Evolutionary conservation across 225 moss, liverwort and hornwort genomes (phyloP).

Genomic region (Antitrichia curtipendula): DNA sequence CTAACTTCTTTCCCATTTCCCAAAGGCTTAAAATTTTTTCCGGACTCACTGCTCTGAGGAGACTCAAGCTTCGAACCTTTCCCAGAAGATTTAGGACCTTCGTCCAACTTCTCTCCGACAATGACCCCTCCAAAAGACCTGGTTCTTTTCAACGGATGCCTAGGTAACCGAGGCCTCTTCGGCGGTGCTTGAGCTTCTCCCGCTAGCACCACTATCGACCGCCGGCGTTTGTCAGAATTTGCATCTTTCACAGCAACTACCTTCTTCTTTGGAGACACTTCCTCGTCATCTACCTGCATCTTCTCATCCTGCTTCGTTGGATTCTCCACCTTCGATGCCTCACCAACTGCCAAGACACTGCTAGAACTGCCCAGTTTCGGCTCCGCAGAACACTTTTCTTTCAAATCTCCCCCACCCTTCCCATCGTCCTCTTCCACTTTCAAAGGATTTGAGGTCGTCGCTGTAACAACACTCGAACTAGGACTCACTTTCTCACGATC

Average conservation of each 20-base stretch:
- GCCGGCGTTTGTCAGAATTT: slow-evolving; percentile 59
- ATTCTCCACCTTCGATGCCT: not conserved
- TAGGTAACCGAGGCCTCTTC: slow-evolving; percentile 54
- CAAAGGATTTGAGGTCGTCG: not conserved
- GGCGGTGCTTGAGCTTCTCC: slow-evolving; percentile 49
- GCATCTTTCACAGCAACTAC: slow-evolving; percentile 31
- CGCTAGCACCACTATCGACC: slow-evolving; percentile 60
- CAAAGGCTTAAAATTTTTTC: not conserved
- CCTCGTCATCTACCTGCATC: slow-evolving; percentile 30
- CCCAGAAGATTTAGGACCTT: not conserved
- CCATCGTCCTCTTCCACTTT: not conserved
- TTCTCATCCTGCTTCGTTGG: not conserved
- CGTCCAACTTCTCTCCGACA: slow-evolving; percentile 27
- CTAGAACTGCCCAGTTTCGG: not conserved
- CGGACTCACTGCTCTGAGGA: slow-evolving; percentile 26
- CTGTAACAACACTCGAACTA: slow-evolving; percentile 4
- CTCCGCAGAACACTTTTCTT: not conserved
- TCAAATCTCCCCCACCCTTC: not conserved
- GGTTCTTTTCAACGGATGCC: slow-evolving; percentile 22
- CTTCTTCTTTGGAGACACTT: slow-evolving; percentile 34
- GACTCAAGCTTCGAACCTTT: slow-evolving; percentile 14
- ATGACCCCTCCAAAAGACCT: slow-evolving; percentile 50
- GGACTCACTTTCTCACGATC: slow-evolving; percentile 13
- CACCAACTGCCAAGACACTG: not conserved
- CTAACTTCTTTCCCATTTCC: slow-evolving; percentile 11